Conservation (phyloP, 139 green algal species). For the Zygnema cylindricum region DNA sequence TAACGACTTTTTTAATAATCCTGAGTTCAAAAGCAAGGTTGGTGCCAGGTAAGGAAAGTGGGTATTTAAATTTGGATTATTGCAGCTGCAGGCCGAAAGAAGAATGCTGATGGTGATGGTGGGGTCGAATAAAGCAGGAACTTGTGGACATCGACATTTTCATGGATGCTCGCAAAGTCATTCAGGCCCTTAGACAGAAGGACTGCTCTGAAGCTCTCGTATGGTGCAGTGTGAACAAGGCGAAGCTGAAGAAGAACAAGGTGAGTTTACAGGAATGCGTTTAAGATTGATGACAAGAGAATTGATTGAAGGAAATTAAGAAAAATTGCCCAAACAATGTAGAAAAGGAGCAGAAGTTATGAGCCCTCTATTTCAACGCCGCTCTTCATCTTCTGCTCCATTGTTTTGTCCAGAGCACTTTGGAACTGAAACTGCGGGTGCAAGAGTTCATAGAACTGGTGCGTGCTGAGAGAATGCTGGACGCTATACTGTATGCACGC, state of each 20-base stretch:
- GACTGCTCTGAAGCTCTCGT: conserved; percentile 77
- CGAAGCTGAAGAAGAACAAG: conserved; percentile 78
- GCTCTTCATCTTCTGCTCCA: no score
- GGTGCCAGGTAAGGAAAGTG: no score
- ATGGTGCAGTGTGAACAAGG: conserved; percentile 81
- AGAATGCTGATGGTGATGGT: no score
- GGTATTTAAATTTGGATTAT: no score
- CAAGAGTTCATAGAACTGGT: conserved; percentile 96
- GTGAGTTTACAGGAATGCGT: background rate
- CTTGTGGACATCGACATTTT: conserved; percentile 87
- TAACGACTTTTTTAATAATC: no score
- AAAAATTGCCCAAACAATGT: no score
- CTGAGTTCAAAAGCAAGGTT: no score
- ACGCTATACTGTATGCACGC: conserved; percentile 83
- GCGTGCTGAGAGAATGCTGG: conserved; percentile 65
- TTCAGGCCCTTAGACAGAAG: conserved; percentile 70
- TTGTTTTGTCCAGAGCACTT: conserved; percentile 70
- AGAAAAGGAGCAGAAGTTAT: no score
- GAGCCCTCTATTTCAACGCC: no score
- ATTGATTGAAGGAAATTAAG: conserved; percentile 2
- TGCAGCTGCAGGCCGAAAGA: no score
- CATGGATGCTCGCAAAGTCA: conserved; percentile 66
- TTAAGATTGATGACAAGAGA: background rate
- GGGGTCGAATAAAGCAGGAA: conserved; percentile 41
- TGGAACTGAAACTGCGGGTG: conserved; percentile 89